A percentile compares a stretch with the other conserved stretches of the same genome.
Evolutionary conservation across 495 filamentous ascomycete genomes (phyloP).

Genomic region (Trichocladium uniseriatum): DNA sequence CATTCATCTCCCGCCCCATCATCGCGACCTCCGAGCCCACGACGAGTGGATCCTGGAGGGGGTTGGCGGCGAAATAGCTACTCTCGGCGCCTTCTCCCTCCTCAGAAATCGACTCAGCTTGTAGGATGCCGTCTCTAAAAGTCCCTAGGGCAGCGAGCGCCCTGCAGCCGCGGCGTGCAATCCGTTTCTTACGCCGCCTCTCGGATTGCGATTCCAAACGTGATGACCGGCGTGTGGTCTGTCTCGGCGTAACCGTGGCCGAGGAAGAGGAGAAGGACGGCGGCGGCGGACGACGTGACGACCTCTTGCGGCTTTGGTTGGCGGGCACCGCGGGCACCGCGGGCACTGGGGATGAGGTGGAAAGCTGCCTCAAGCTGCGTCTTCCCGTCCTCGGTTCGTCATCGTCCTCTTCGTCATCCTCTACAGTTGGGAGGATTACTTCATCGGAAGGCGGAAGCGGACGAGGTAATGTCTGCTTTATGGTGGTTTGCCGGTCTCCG

Average conservation of each 20-base stretch:
- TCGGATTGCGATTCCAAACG: too few species aligned
- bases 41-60: background rate
- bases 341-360: too few species aligned
- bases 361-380: background rate
- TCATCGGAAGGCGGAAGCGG: too few species aligned
- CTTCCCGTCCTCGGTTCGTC: background rate
- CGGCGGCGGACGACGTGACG: too few species aligned
- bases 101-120: background rate
- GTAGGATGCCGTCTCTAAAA: background rate
- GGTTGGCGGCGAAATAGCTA: background rate
- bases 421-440: background rate
- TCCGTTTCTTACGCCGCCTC: too few species aligned
- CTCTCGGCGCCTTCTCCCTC: background rate
- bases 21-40: background rate
- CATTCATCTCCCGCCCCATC: background rate
- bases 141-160: too few species aligned
- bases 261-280: too few species aligned
- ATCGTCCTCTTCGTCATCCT: background rate
- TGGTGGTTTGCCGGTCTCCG: too few species aligned
- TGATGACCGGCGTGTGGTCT: background rate
- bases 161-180: too few species aligned
- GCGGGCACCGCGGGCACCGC: too few species aligned
- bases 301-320: too few species aligned
- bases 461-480: too few species aligned
- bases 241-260: background rate